Evolutionary conservation across 2,329 filamentous ascomycete species (phyloP), one percentile per base, ranked within the genome.

Genomic region (Neonectria punicea): DNA sequence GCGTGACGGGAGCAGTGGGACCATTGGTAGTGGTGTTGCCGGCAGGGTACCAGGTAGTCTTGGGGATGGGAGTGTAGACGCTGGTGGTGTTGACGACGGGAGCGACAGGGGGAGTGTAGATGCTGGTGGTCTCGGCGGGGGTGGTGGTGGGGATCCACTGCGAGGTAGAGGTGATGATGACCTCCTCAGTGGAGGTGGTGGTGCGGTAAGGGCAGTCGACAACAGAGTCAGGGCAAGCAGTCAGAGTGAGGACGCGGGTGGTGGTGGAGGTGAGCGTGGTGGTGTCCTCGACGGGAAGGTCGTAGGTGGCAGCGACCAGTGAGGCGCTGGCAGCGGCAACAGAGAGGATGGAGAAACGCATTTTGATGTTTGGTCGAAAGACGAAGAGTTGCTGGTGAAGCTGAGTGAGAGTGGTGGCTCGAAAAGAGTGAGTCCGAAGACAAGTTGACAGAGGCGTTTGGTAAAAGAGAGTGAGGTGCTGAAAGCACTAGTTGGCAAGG

Each of bases 161-260:
- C 7, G 51, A 51, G 28, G 74, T 74, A 8, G 68, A 64, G 53
- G 74, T 66, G 56, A 66, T 65, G 47, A 67, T 51, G 34, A 62
- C 67, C 18, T 67, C 59, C 44, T 65, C 43, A 14, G 59, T 61
- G 2, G 64, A 46, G 36, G 74, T 73, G 46, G 72, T 70, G 67
- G 67, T 74, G 68, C 71, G 75, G 65, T 75, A 73, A 59, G 83
- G 81, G 80, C 83, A 85, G 75, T 82, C 77, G 67, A 79, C 77
- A 67, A 80, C 76, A 11, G 76, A 77, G 47, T 82, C 80, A 74
- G 81, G 79, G 80, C 84, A 85, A 72, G 77, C 71, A 62, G 84
- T 86, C 74, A 86, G 78, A 73, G 83, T 86, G 67, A 82, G 63
- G 55, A 80, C 81, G 69, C 74, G 76, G 59, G 81, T 83, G 58